A percentile compares a stretch with the other conserved stretches of the same genome.
phyloP scores from a whole-genome alignment of 1,284 basidiomycete genomes.

The Papiliotrema terrestris region DNA sequence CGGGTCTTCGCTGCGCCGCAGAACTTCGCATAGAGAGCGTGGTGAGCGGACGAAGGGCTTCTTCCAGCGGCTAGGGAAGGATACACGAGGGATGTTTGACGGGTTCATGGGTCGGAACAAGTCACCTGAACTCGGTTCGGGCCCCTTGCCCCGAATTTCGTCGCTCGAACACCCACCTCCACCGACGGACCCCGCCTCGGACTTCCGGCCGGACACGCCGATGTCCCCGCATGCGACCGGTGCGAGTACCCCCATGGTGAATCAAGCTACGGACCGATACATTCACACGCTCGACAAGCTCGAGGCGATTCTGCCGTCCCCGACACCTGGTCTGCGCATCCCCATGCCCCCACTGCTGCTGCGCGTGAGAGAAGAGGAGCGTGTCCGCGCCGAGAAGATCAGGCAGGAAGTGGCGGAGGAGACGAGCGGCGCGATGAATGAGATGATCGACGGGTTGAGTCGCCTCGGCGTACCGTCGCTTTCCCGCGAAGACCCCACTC shows the following conservation, averaged over 20 bases:
- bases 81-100: slow-evolving; percentile 21
- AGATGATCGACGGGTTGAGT: slow-evolving; percentile 7
- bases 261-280: slow-evolving; percentile 17
- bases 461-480: not conserved
- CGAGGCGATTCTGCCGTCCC: slow-evolving; percentile 17
- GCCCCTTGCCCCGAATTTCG: too few relatives aligned
- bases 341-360: slow-evolving; percentile 31
- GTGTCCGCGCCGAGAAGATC: slow-evolving; percentile 18
- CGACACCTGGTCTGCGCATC: slow-evolving; percentile 27
- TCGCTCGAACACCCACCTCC: too few relatives aligned
- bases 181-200: too few relatives aligned
- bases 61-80: slow-evolving; percentile 24
- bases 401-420: slow-evolving; percentile 14
- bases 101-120: slow-evolving; percentile 14
- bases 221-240: not conserved
- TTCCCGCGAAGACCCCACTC: slow-evolving; percentile 2
- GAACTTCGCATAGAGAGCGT: slow-evolving; percentile 2
- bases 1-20: slow-evolving; percentile 1
- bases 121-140: too few relatives aligned
- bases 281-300: slow-evolving; percentile 16
- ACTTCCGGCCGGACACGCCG: not conserved
- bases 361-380: slow-evolving; percentile 25
- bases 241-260: not conserved
- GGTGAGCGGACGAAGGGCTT: slow-evolving; percentile 16
- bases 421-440: not conserved